Conservation (phyloP, 352 stramenopile species). For the Pythium oligandrum region DNA sequence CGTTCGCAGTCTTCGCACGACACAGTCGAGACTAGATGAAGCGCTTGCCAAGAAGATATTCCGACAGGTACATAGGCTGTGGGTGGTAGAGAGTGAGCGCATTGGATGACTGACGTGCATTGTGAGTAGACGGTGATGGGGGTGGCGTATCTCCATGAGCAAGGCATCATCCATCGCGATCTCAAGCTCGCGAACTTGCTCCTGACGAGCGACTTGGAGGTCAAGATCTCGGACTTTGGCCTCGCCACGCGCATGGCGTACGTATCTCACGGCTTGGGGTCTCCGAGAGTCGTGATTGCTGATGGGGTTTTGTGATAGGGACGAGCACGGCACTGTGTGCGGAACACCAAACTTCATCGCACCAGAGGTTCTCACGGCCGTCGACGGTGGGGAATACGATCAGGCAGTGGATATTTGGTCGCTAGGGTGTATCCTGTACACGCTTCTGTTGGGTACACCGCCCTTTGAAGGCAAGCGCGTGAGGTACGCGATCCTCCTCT, state of each 20-base stretch:
- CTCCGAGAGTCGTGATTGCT: not conserved
- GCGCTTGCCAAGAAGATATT: conserved; percentile 41
- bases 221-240: conserved; percentile 79
- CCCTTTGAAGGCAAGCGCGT: conserved; percentile 75
- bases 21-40: conserved; percentile 32
- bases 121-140: conserved; percentile 28
- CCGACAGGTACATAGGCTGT: conserved; percentile 25
- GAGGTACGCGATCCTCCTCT: conserved; percentile 26
- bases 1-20: conserved; percentile 26
- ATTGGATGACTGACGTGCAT: not conserved
- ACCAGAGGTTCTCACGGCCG: conserved; percentile 51
- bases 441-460: conserved; percentile 51
- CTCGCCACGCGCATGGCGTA: conserved; percentile 56
- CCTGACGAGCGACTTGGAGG: conserved; percentile 35
- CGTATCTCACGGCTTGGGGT: not conserved
- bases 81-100: not conserved
- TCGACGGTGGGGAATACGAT: conserved; percentile 32
- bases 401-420: conserved; percentile 77
- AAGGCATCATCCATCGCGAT: conserved; percentile 68
- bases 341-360: conserved; percentile 84
- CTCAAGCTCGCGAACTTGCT: conserved; percentile 78
- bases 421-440: conserved; percentile 75
- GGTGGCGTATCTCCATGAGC: conserved; percentile 55
- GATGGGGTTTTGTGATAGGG: conserved; percentile 13
- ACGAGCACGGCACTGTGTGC: conserved; percentile 64